phyloP scores from a whole-genome alignment of 2,329 filamentous ascomycete species.

The Uncinocarpus reesii region DNA sequence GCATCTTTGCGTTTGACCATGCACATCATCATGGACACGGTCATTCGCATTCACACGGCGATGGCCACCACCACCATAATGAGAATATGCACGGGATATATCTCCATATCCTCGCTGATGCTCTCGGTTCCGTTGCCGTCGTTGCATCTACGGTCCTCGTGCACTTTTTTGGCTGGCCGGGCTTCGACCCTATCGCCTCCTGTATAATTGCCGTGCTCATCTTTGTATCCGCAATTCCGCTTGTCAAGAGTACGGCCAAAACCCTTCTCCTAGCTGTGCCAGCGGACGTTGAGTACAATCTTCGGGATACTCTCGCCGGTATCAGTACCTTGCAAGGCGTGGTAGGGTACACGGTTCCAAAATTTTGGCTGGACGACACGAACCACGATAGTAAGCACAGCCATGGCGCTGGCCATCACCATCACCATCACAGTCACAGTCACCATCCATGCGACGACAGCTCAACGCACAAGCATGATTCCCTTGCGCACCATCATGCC shows the following conservation, averaged over 20 bases:
- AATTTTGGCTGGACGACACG: conserved; percentile 82
- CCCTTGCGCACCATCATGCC: conserved; percentile 14
- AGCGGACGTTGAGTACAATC: conserved; percentile 72
- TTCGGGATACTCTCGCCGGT: conserved; percentile 76
- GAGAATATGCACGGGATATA: conserved; percentile 99
- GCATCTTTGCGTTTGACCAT: conserved; percentile 73
- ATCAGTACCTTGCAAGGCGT: conserved; percentile 76
- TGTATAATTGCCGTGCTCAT: conserved; percentile 90
- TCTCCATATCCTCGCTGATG: conserved; percentile 87
- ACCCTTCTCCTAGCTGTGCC: conserved; percentile 76
- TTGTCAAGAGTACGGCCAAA: conserved; percentile 75
- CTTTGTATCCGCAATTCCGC: conserved; percentile 78
- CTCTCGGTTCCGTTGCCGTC: conserved; percentile 85
- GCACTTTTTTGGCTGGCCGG: conserved; percentile 77
- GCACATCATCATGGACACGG: conserved; percentile 44
- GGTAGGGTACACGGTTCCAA: conserved; percentile 70
- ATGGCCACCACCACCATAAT: conserved; percentile 69
- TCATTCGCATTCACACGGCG: conserved; percentile 30
- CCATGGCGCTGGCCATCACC: conserved; percentile 24
- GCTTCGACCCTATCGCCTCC: conserved; percentile 89
- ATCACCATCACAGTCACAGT: conserved; percentile 21
- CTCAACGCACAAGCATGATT: conserved; percentile 16
- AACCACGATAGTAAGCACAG: conserved; percentile 24
- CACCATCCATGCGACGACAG: conserved; percentile 19
- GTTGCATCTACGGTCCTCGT: conserved; percentile 85